Evolutionary conservation across 495 filamentous ascomycete genomes (phyloP), one percentile per base, ranked within the genome.

Genomic region (Podospora appendiculata): DNA sequence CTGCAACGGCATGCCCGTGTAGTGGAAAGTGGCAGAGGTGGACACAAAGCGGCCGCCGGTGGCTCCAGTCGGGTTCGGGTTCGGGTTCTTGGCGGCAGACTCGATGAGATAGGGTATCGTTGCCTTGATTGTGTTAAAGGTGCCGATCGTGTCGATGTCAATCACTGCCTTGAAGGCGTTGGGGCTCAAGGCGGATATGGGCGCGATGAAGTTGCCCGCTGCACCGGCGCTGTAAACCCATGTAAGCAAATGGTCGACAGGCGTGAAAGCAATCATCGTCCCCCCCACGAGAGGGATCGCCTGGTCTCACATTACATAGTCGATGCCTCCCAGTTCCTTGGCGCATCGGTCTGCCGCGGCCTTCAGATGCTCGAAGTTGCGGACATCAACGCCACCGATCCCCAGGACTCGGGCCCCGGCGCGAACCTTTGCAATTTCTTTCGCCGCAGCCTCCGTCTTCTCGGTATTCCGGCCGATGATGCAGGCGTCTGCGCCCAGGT

Each of bases 161-260:
- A 98, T 90, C 40, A 98, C 93, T 0, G 88, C 76, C 67, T 90
- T 95, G 80, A 98, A 96, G 14, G 88, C 93, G 63, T 96, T 96
- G 42, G 85, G 69, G 2, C 80, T 86, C 4, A 96, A 78, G 52
- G 85, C 85, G 18, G 83, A 73, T 58, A 97, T 88, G 1, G 92
- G 86, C 6, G 92, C 86, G 18, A 98, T 79, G 76, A 98, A 98
- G 69, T 98, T 98, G 35, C 93, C 93, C 11, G 93, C 93, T 32
- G 93, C 93, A 46, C 93, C 93, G 38, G 91, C 91, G 65, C 89
- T 95, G 58, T 43, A 48, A 17, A 42, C 18, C 36, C 17, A 41
- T 13, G 39, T 42, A n/a, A 50, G 38, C 25, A 44, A n/a, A 6
- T 16, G 18, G 38, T 11, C 38, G 38, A 8, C 10, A 40, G 1